A percentile compares a stretch with the other conserved stretches of the same genome.
Conservation (phyloP, 139 green algal species). For the Tetradesmus obliquus region DNA sequence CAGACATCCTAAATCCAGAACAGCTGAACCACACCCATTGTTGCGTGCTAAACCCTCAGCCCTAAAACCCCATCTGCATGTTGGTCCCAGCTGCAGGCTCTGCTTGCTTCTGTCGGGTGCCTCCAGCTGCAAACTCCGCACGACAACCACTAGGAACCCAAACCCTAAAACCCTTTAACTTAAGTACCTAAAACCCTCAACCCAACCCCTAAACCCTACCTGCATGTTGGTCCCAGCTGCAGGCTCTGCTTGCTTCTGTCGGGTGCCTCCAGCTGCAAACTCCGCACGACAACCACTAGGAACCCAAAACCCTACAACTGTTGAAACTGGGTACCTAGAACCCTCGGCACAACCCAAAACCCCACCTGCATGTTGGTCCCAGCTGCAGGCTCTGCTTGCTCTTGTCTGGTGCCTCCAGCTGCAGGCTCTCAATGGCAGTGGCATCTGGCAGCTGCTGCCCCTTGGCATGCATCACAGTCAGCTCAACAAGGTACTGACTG, state of each 20-base stretch:
- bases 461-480: slow-evolving; percentile 25
- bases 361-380: background rate
- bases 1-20: too few species aligned
- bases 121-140: too few species aligned
- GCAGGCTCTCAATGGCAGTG: background rate
- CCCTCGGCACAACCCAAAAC: background rate
- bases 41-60: too few species aligned
- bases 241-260: background rate
- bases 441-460: slow-evolving; percentile 19
- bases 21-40: too few species aligned
- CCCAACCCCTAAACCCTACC: background rate
- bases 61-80: background rate
- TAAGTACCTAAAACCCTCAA: too few species aligned
- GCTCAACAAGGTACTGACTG: slow-evolving; percentile 1
- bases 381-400: slow-evolving; percentile 13
- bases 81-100: slow-evolving; percentile 14
- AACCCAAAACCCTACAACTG: too few species aligned
- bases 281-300: background rate
- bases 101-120: background rate
- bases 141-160: too few species aligned
- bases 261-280: background rate
- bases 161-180: too few species aligned
- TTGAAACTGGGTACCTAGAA: too few species aligned
- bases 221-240: slow-evolving; percentile 17
- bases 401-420: slow-evolving; percentile 14